phyloP scores from a whole-genome alignment of 2,329 filamentous ascomycete genomes.

The Aspergillus felis region DNA sequence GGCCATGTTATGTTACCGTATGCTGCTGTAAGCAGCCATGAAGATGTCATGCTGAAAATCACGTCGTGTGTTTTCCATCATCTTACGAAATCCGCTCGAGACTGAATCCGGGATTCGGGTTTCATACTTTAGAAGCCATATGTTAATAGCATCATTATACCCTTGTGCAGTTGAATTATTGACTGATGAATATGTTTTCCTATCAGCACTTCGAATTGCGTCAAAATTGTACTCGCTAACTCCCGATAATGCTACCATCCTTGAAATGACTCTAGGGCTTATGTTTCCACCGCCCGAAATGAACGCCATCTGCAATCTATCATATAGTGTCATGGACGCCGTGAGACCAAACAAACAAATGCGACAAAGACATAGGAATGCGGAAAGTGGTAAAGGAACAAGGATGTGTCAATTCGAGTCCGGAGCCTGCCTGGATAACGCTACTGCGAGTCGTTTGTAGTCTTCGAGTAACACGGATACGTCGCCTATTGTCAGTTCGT shows the following conservation, averaged over 20 bases:
- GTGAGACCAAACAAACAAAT: slow-evolving; percentile 1
- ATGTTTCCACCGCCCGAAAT: neutral
- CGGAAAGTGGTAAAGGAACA: neutral
- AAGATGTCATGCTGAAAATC: neutral
- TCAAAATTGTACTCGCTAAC: neutral
- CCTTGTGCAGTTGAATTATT: neutral
- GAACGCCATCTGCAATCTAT: neutral
- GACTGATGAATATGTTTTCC: neutral
- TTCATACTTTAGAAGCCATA: neutral
- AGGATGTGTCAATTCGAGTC: slow-evolving; percentile 12
- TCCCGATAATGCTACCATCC: neutral
- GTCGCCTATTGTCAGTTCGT: slow-evolving; percentile 69
- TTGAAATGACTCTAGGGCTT: neutral
- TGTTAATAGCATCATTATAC: slow-evolving; percentile 10
- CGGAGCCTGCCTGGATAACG: slow-evolving; percentile 50
- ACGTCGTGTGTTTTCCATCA: neutral
- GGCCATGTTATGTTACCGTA: too few species aligned
- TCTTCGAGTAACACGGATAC: slow-evolving; percentile 68
- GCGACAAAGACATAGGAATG: neutral
- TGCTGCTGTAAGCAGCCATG: neutral
- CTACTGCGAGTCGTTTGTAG: slow-evolving; percentile 67
- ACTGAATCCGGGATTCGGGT: neutral
- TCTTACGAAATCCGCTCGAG: neutral
- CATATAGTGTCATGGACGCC: neutral
- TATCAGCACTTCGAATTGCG: neutral